These are phyloP conservation scores for Beta macrorhiza DNA, from an alignment of 179 eudicot species.

Conservation along the genomic window DNA sequence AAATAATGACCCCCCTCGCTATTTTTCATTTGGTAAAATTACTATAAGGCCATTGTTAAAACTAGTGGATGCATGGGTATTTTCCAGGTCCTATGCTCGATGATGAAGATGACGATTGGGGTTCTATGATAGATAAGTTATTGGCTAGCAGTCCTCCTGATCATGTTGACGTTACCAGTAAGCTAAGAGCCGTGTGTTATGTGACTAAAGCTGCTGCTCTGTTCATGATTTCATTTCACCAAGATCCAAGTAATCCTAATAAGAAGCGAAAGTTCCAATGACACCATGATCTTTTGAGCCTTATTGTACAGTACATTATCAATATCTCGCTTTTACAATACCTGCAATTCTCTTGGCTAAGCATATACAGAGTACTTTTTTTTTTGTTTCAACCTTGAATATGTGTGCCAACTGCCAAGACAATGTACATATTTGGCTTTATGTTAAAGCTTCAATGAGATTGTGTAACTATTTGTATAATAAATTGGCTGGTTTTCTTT, in stretches of 20 bases:
- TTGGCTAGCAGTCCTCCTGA: not conserved
- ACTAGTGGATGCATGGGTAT: no score
- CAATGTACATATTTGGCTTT: not conserved
- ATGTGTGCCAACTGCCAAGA: not conserved
- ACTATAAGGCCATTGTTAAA: no score
- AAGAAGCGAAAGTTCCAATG: conserved; percentile 30
- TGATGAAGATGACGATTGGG: no score
- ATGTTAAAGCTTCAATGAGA: not conserved
- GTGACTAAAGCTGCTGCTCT: conserved; percentile 30
- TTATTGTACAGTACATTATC: not conserved
- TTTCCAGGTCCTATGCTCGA: no score
- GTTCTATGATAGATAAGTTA: not conserved
- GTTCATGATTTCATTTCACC: conserved; percentile 26
- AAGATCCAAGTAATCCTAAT: not conserved
- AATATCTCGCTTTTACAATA: not conserved
- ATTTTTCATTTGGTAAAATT: no score
- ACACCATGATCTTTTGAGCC: not conserved
- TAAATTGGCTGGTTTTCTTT: not conserved
- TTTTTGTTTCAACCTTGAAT: no score
- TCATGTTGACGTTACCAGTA: conserved; percentile 9
- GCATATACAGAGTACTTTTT: not conserved
- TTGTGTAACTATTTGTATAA: not conserved
- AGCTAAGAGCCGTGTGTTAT: conserved; percentile 25
- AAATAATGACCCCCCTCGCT: no score
- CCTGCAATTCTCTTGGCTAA: not conserved